Percentiles rank a stretch among this genome's conserved stretches.
Conservation (phyloP, 2,329 filamentous ascomycete genomes). For the Aureobasidium sp. region DNA sequence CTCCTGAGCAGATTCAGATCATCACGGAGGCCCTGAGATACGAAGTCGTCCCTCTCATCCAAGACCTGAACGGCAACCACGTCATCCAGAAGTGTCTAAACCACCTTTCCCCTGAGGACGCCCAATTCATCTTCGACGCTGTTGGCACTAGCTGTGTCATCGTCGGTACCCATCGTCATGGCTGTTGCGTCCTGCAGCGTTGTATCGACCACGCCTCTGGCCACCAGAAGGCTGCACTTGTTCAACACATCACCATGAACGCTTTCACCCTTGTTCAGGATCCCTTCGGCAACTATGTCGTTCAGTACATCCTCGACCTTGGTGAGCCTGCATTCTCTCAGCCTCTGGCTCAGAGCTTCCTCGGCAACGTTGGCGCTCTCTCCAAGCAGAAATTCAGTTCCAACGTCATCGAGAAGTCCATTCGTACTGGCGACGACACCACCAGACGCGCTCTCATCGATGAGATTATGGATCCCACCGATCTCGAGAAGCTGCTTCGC, state of each 20-base stretch:
- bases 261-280: constrained; percentile 89
- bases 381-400: constrained; percentile 99
- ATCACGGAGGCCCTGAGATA: constrained; percentile 78
- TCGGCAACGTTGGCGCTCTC: constrained; percentile 58
- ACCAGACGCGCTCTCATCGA: constrained; percentile 76
- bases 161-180: constrained; percentile 93
- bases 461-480: constrained; percentile 64
- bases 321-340: constrained; percentile 83
- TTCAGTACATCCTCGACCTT: constrained; percentile 95
- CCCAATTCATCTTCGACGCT: constrained; percentile 94
- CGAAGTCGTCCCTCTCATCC: constrained; percentile 87
- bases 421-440: constrained; percentile 69
- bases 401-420: constrained; percentile 89
- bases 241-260: constrained; percentile 77
- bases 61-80: constrained; percentile 97
- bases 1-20: constrained; percentile 71
- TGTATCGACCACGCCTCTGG: constrained; percentile 96
- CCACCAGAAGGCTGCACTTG: constrained; percentile 78
- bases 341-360: constrained; percentile 75
- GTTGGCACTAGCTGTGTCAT: constrained; percentile 80
- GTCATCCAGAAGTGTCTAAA: constrained; percentile 99
- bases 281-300: constrained; percentile 96
- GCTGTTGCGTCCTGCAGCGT: constrained; percentile 94
- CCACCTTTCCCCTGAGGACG: constrained; percentile 74
- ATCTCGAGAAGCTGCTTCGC: constrained; percentile 81